Evolutionary conservation across 805 yeast species (phyloP).

Genomic region (Saitoella complicata): DNA sequence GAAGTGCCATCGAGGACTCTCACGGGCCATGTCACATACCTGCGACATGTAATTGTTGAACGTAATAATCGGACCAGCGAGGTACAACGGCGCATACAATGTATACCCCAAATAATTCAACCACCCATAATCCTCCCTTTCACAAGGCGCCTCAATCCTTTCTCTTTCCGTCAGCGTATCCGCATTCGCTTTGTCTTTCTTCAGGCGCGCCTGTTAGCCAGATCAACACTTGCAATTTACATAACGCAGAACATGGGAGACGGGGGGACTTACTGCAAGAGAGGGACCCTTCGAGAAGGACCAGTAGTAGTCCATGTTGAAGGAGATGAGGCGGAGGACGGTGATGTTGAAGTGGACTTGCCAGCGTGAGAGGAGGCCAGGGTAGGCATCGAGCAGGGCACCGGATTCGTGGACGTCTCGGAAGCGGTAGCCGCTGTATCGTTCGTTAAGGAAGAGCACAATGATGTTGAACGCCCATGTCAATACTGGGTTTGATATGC

Average conservation of each 20-base stretch:
- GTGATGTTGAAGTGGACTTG: conserved; percentile 91
- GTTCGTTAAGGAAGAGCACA: conserved; percentile 63
- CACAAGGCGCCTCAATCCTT: conserved; percentile 48
- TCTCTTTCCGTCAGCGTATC: conserved; percentile 36
- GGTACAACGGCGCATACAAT: conserved; percentile 72
- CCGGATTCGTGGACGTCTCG: conserved; percentile 23
- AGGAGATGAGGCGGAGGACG: conserved; percentile 67
- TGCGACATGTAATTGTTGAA: conserved; percentile 84
- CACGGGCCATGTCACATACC: neutral
- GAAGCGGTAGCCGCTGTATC: conserved; percentile 36
- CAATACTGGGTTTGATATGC: conserved; percentile 10
- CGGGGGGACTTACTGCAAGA: no score
- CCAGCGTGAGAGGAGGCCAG: conserved; percentile 81
- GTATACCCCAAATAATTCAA: conserved; percentile 59
- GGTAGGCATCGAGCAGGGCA: conserved; percentile 28
- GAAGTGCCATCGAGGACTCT: no score
- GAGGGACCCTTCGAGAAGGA: neutral
- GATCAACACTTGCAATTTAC: no score
- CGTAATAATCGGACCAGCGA: conserved; percentile 90
- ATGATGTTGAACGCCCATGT: conserved; percentile 73
- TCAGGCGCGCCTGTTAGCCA: neutral
- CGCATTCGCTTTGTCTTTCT: conserved; percentile 9
- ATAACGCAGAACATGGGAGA: no score
- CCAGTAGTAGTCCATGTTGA: conserved; percentile 48
- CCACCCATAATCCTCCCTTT: conserved; percentile 42